These are phyloP conservation scores for Trichophaea hybrida DNA, from an alignment of 2,329 filamentous ascomycete genomes.

Conservation along the genomic window DNA sequence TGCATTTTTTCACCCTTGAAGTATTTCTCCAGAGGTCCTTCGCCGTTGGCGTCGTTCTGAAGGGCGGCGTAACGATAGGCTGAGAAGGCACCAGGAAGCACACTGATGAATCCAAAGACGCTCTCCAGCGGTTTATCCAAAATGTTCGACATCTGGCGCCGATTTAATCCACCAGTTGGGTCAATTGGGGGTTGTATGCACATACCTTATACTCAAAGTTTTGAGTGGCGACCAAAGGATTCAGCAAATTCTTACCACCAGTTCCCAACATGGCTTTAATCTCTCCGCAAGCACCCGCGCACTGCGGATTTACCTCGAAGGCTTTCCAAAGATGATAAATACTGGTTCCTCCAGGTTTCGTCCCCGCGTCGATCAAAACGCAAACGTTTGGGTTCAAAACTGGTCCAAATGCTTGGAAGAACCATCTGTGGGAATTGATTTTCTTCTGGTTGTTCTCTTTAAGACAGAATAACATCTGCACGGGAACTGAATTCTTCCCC, in stretches of 20 bases:
- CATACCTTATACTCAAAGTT: constrained; percentile 91
- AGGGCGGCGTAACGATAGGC: constrained; percentile 89
- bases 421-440: constrained; percentile 99
- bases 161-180: background rate
- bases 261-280: constrained; percentile 94
- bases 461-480: constrained; percentile 93
- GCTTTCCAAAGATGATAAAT: constrained; percentile 98
- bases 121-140: constrained; percentile 95
- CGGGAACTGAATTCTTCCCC: constrained; percentile 50
- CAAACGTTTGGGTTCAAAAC: constrained; percentile 93
- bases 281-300: constrained; percentile 90
- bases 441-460: constrained; percentile 99
- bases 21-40: constrained; percentile 89
- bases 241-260: constrained; percentile 73
- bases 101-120: constrained; percentile 93
- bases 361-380: constrained; percentile 89
- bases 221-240: constrained; percentile 86
- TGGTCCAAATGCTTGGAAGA: constrained; percentile 90
- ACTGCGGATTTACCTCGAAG: constrained; percentile 95
- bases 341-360: constrained; percentile 80
- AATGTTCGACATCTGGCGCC: constrained; percentile 72
- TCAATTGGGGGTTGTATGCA: background rate
- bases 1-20: constrained; percentile 96
- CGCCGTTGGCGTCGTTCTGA: constrained; percentile 89
- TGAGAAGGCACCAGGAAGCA: constrained; percentile 94